Percentiles rank a stretch among this genome's conserved stretches.
These are phyloP conservation scores for Bretziella fagacearum DNA, from an alignment of 2,329 filamentous ascomycete species.

Conservation along the genomic window DNA sequence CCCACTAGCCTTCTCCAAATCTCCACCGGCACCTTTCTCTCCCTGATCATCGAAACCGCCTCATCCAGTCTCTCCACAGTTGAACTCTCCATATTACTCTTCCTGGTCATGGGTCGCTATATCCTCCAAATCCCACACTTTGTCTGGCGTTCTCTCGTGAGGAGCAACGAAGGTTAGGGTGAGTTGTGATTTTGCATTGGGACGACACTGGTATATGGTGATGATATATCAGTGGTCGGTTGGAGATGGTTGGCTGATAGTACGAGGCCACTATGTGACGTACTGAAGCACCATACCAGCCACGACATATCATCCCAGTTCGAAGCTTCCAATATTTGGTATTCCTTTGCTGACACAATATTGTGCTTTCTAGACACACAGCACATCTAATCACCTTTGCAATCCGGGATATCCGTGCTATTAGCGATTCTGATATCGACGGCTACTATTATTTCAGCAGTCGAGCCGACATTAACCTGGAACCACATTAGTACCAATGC, in stretches of 20 bases:
- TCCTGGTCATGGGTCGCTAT: slow-evolving; percentile 21
- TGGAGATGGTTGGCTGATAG: not conserved
- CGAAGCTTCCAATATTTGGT: not conserved
- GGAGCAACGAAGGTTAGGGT: not conserved
- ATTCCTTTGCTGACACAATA: too few relatives aligned
- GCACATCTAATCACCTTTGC: not conserved
- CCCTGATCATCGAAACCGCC: slow-evolving; percentile 19
- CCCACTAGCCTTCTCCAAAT: slow-evolving; percentile 22
- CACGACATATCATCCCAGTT: slow-evolving; percentile 12
- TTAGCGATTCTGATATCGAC: slow-evolving; percentile 19
- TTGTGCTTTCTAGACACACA: not conserved
- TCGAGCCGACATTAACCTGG: slow-evolving; percentile 23
- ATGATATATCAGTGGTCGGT: too few relatives aligned
- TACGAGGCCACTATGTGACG: too few relatives aligned
- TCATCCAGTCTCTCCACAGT: slow-evolving; percentile 9
- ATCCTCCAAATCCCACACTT: slow-evolving; percentile 22
- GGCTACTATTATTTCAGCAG: slow-evolving; percentile 16
- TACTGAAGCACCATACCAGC: not conserved
- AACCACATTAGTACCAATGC: slow-evolving; percentile 19
- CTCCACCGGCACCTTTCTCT: slow-evolving; percentile 18
- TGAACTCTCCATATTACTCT: slow-evolving; percentile 21
- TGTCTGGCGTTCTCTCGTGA: slow-evolving; percentile 20
- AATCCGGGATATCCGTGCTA: slow-evolving; percentile 19
- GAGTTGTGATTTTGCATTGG: not conserved
- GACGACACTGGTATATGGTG: too few relatives aligned